Percentiles rank a stretch among this genome's conserved stretches.
Evolutionary conservation across 805 yeast species (phyloP).

Genomic region (Peterozyma xylosa): DNA sequence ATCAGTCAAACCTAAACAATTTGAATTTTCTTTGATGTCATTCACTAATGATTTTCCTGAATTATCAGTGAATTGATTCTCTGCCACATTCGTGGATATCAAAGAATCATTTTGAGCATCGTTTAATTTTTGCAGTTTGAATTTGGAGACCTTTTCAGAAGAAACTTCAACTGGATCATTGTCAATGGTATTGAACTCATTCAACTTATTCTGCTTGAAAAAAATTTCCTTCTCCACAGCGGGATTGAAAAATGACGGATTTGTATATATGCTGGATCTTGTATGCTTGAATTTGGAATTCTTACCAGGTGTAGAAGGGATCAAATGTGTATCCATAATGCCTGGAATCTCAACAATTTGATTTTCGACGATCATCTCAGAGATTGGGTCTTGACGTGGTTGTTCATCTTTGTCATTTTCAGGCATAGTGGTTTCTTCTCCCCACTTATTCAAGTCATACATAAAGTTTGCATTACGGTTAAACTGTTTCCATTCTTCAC

Average conservation of each 20-base stretch:
- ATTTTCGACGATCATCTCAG: conserved; percentile 4
- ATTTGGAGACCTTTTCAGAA: neutral
- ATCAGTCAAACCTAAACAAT: too few species aligned
- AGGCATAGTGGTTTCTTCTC: neutral
- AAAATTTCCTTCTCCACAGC: neutral
- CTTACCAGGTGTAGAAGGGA: neutral
- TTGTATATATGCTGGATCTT: neutral
- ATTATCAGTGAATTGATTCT: too few species aligned
- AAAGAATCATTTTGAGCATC: too few species aligned
- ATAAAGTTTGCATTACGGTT: conserved; percentile 12
- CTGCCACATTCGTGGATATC: too few species aligned
- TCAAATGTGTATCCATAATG: neutral
- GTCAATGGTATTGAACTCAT: too few species aligned
- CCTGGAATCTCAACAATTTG: conserved; percentile 5
- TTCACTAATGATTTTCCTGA: too few species aligned
- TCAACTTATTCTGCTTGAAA: too few species aligned
- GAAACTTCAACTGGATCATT: too few species aligned
- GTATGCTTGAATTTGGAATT: neutral
- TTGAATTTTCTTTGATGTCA: too few species aligned
- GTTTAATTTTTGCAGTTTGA: neutral
- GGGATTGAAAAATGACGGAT: neutral
- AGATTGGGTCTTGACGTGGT: neutral
- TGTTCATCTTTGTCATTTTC: neutral
- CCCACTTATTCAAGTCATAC: neutral
- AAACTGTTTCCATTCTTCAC: conserved; percentile 33